Base-by-base conservation (phyloP, 306 rosid species). In the Corylus americana region DNA sequence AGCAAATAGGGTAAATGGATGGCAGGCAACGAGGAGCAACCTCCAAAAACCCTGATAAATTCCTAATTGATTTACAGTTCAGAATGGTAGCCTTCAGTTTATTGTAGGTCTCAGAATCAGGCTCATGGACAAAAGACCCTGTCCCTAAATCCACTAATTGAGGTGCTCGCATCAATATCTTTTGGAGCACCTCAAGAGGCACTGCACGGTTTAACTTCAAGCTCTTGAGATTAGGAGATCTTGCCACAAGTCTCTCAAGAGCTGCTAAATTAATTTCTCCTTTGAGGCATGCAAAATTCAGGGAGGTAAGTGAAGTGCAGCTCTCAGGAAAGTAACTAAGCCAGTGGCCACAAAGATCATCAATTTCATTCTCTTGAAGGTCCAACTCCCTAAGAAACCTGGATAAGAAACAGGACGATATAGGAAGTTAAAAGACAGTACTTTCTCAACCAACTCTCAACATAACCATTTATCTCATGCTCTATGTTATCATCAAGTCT, bases 311-410 rank as follows among this genome's bases (percentile, higher is more conserved):
- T 35, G 99, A 91, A 0, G 97, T 93, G 66, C 87, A 88, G 77
- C 81, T 84, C 48, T 95, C 99, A 1, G 99, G 92, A 86, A 95
- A 95, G 89, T 93, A 91, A 80, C 90, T 89, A 31, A 95, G 91
- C 99, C 99, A 95, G 71, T 93, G 96, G 59, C 97, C 97, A 54
- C 83, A 83, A 76, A 78, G 89, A 77, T 93, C 98, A 0, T 95
- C 96, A 31, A 95, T 88, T 57, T 95, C 99, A 82, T 93, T 95
- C 80, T 95, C 99, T 88, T 93, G 99, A 82, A 95, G 88, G 81
- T 95, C 99, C 82, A 95, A 88, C 87, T 91, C 99, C 90, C 88
- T 83, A 62, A 95, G 96, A 82, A 66, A 82, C 90, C 99, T 95
- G 74, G 55, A 67, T 8, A 29, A 62, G 4, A 53, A 70, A 70